Evolutionary conservation across 345 rosid genomes (phyloP).

Genomic region (Litchi chinensis): DNA sequence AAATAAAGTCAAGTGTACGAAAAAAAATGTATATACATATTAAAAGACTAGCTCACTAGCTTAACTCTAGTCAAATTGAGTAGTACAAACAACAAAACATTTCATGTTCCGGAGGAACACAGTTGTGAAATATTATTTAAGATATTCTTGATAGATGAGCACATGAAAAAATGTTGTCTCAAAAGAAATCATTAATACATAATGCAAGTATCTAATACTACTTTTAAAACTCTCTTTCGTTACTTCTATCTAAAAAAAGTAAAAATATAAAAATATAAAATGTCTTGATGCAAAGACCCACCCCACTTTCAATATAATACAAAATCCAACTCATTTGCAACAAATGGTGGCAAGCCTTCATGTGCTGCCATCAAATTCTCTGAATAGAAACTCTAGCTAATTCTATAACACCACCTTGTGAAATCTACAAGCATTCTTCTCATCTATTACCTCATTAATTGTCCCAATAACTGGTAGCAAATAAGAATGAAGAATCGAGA

Average conservation of each 20-base stretch:
- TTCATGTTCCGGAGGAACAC: background rate
- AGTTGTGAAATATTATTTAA: background rate
- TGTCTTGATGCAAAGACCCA: background rate
- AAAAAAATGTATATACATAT: constrained; percentile 3
- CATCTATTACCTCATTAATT: background rate
- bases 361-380: background rate
- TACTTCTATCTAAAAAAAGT: too few species aligned
- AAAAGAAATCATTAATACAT: background rate
- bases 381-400: background rate
- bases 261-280: background rate
- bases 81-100: background rate
- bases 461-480: background rate
- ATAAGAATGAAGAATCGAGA: too few species aligned
- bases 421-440: background rate
- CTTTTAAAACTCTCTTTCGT: background rate
- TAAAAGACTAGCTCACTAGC: background rate
- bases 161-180: background rate
- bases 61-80: background rate
- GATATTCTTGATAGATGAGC: background rate
- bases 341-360: background rate
- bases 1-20: constrained; percentile 41
- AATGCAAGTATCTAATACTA: background rate
- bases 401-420: background rate
- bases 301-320: background rate
- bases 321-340: background rate